Evolutionary conservation across 116 monocot genomes (phyloP).

Genomic region (Trichopus zeylanicus): DNA sequence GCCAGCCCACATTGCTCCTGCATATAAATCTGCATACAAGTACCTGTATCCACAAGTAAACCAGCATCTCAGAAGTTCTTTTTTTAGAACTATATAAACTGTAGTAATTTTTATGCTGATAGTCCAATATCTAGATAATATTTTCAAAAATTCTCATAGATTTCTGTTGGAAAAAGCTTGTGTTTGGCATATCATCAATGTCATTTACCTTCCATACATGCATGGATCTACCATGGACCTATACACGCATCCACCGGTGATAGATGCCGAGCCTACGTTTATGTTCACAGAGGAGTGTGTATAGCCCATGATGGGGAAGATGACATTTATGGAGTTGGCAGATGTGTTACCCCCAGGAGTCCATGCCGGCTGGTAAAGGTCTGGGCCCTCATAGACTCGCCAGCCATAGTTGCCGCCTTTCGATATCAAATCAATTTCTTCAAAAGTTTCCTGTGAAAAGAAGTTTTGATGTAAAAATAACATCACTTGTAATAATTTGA

Average conservation of each 20-base stretch:
- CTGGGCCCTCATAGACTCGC: conserved; percentile 69
- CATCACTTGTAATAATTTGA: background rate
- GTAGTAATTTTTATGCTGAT: no score
- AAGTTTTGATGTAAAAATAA: background rate
- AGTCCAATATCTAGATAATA: no score
- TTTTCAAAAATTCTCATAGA: no score
- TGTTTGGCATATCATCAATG: no score
- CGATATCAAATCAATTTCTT: conserved; percentile 82
- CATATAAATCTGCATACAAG: conserved; percentile 79
- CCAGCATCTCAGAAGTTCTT: background rate
- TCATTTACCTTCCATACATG: conserved; percentile 66
- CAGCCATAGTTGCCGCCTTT: conserved; percentile 96
- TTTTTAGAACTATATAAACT: background rate
- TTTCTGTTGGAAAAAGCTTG: background rate
- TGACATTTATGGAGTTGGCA: conserved; percentile 31
- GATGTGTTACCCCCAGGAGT: conserved; percentile 44
- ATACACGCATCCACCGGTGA: conserved; percentile 80
- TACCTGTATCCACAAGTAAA: conserved; percentile 31
- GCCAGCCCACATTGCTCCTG: conserved; percentile 49
- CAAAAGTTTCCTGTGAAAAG: conserved; percentile 50
- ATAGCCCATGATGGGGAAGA: conserved; percentile 80
- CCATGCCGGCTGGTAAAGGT: conserved; percentile 18
- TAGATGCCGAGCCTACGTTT: conserved; percentile 58
- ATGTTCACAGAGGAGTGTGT: conserved; percentile 46
- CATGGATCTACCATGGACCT: conserved; percentile 75